phyloP scores from a whole-genome alignment of 169 alveolate species.

The Haemoproteus tartakovskyi region DNA sequence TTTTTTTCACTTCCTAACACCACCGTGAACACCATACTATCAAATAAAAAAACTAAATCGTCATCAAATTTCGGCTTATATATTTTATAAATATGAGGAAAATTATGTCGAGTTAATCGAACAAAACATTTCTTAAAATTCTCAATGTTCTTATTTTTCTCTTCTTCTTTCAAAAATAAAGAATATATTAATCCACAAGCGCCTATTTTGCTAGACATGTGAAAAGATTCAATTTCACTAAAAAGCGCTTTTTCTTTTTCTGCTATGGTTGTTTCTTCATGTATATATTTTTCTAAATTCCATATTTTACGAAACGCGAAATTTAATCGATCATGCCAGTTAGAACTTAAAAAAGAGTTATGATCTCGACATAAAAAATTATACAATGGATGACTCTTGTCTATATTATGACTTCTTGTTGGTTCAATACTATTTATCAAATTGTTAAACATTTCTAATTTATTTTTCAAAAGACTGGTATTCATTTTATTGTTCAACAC shows the following conservation, averaged over 20 bases:
- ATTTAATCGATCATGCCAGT: conserved; percentile 65
- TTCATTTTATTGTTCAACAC: too few species aligned
- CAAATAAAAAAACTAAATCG: conserved; percentile 71
- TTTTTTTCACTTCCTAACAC: conserved; percentile 65
- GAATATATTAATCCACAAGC: conserved; percentile 62
- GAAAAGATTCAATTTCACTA: conserved; percentile 48
- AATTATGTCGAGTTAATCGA: conserved; percentile 8
- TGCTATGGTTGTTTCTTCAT: conserved; percentile 46
- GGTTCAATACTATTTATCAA: conserved; percentile 26
- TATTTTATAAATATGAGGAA: conserved; percentile 63
- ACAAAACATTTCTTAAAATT: conserved; percentile 50
- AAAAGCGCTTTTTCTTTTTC: conserved; percentile 46
- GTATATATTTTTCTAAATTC: conserved; percentile 26
- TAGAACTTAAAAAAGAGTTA: conserved; percentile 51
- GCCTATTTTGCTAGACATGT: conserved; percentile 53
- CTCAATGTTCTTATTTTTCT: conserved; percentile 2
- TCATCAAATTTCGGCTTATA: conserved; percentile 72
- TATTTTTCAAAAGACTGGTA: not conserved
- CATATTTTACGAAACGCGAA: conserved; percentile 61
- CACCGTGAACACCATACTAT: conserved; percentile 71
- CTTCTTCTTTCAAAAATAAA: conserved; percentile 9
- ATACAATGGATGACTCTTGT: conserved; percentile 47
- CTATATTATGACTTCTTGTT: conserved; percentile 28
- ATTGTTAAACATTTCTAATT: conserved; percentile 12
- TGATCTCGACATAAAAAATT: conserved; percentile 35